Base-by-base conservation (phyloP, 495 filamentous ascomycete genomes). In the Podospora sp. region DNA sequence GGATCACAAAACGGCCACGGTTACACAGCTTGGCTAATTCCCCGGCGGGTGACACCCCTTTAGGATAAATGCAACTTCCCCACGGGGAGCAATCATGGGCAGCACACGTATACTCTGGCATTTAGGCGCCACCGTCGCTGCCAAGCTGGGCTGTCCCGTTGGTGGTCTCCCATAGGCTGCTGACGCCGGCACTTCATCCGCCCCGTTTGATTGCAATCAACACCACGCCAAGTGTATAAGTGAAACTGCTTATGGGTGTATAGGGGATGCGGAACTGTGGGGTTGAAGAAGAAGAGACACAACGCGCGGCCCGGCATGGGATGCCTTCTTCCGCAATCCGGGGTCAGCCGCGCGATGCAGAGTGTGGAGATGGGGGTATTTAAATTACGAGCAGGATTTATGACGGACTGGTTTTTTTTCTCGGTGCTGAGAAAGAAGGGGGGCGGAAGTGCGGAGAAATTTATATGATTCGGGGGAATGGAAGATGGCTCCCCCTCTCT, bases 161-260 rank as follows among this genome's bases (percentile, higher is more conserved):
- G 16, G 16, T 46, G 9, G 5, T 46, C n/a, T 18, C 40, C 14
- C 40, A 46, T 46, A 46, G 40, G 60, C 24, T 24, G 21, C 25
- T 24, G 20, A 21, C 60, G 36, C 60, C 60, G 60, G 60, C 60
- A 62, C 40, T 62, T 62, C 60, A 62, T 46, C 60, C 60, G 60
- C 60, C 36, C 26, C 60, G 50, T 61, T 60, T 40, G 33, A 46
- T 46, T 18, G 9, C 14, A 8, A 33, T 3, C 5, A 46, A 65
- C 63, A 46, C 52, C 50, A 65, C 57, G 63, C 63, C 63, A 65
- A 65, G 63, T 18, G 21, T 65, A 50, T 56, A 65, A 57, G 63
- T 65, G 63, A 65, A 65, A 65, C 63, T 6, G 6, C 16, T 36
- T 0, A 18, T 4, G 7, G 59, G 50, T 16, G 14, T 21, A 2